Evolutionary conservation across 148 eudicot genomes (phyloP), one percentile per base, ranked within the genome.

Genomic region (Dianthus caryophyllus): DNA sequence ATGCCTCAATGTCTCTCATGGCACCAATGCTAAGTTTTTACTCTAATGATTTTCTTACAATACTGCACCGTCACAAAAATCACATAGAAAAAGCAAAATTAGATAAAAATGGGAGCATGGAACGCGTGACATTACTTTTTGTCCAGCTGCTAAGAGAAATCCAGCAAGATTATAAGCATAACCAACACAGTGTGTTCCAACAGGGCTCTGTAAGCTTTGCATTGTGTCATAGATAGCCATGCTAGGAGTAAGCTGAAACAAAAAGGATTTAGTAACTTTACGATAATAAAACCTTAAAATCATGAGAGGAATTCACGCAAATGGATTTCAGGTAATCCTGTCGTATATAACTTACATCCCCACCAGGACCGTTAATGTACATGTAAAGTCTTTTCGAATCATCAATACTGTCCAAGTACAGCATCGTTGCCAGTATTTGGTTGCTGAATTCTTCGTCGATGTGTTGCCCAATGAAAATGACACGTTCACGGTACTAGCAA

Each of bases 151-250:
- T 75, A 90, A 84, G 74, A 94, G 81, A 77, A 88, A 90, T 63
- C 79, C 96, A 25, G 96, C 87, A 77, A 90, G 46, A 84, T 88
- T 82, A 71, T 75, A 82, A 25, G 90, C 96, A 72, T 76, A 76
- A 64, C 89, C 90, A n/a, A 94, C 74, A 79, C 93, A 90, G 41
- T 80, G 89, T 17, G 99, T 94, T 9, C 86, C 88, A 63, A 90
- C 71, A 38, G 90, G 86, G 78, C 79, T 88, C 75, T 84, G 66
- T 78, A 94, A 81, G 85, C 88, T 86, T 60, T 84, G 83, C 83
- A 94, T 82, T 24, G 99, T 90, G 70, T 94, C 99, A 76, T 88
- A 94, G 73, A 94, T 75, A 61, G 96, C 84, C 88, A 94, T 59
- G 69, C 86, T 79, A 52, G 96, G 89, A 65, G 90, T 82, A 52